These are phyloP conservation scores for Maudiozyma saulgeensis DNA, from an alignment of 805 yeast genomes.

Conservation along the genomic window DNA sequence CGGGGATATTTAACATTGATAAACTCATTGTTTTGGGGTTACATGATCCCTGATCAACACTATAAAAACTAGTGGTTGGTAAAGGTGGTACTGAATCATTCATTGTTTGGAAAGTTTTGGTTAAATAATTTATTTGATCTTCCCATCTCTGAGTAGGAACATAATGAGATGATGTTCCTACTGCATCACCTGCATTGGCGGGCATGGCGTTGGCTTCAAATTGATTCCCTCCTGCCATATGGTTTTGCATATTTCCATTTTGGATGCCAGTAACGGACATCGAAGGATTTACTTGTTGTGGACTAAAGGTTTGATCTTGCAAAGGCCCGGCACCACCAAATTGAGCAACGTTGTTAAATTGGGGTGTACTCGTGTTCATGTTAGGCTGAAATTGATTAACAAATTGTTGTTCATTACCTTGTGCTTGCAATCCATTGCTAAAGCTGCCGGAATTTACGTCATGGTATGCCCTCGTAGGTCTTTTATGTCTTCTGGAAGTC, in stretches of 20 bases:
- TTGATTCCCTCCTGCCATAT: not conserved
- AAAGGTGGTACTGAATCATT: slow-evolving; percentile 76
- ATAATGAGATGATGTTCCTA: slow-evolving; percentile 16
- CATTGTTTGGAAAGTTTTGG: slow-evolving; percentile 54
- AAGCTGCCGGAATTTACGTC: slow-evolving; percentile 6
- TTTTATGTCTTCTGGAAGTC: slow-evolving; percentile 14
- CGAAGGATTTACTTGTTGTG: slow-evolving; percentile 3
- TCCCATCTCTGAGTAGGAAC: slow-evolving; percentile 29
- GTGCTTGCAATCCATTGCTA: not conserved
- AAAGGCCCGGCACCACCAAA: not conserved
- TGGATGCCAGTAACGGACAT: not conserved
- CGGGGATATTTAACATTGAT: slow-evolving; percentile 77
- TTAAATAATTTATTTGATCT: slow-evolving; percentile 30
- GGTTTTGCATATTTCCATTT: not conserved
- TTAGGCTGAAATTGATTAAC: not conserved
- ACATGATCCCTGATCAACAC: slow-evolving; percentile 76
- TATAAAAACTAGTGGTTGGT: slow-evolving; percentile 59
- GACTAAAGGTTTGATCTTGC: slow-evolving; percentile 2
- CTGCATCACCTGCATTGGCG: too few relatives aligned
- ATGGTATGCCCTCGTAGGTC: slow-evolving; percentile 28
- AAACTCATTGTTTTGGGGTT: slow-evolving; percentile 71
- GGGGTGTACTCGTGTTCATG: not conserved
- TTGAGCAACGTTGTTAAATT: not conserved
- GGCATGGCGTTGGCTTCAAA: not conserved
- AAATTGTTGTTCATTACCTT: not conserved